A percentile compares a stretch with the other conserved stretches of the same genome.
These are phyloP conservation scores for Aspergillus steynii DNA, from an alignment of 495 filamentous ascomycete genomes.

Conservation along the genomic window DNA sequence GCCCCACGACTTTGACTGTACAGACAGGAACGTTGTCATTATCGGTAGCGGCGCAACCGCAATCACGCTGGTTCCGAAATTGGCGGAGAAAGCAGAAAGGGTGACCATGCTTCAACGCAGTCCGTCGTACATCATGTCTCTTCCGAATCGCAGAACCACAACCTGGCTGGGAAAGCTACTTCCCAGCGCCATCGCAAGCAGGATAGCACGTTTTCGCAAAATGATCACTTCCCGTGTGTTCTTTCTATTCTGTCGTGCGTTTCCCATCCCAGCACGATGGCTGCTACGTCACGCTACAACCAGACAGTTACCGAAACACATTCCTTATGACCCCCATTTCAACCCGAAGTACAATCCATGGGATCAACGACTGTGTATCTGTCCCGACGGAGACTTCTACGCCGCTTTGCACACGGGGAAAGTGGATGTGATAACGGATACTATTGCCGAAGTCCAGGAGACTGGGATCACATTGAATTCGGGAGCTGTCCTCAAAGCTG, in stretches of 20 bases:
- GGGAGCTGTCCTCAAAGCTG: conserved; percentile 56
- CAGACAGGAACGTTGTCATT: conserved; percentile 47
- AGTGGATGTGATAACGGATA: conserved; percentile 62
- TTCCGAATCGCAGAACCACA: conserved; percentile 31
- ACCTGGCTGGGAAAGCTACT: conserved; percentile 19
- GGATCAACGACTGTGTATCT: conserved; percentile 68
- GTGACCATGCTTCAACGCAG: conserved; percentile 52
- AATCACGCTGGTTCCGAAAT: conserved; percentile 38
- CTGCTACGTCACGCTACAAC: conserved; percentile 35
- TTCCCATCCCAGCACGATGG: conserved; percentile 44
- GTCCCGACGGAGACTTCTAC: conserved; percentile 73
- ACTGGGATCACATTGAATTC: conserved; percentile 56
- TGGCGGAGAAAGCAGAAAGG: conserved; percentile 31
- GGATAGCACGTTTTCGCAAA: conserved; percentile 27
- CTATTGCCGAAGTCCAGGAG: conserved; percentile 60
- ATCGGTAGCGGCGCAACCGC: conserved; percentile 53
- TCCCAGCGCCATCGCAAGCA: conserved; percentile 30
- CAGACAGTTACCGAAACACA: conserved; percentile 47
- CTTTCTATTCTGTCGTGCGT: conserved; percentile 47
- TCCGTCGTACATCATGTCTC: conserved; percentile 51
- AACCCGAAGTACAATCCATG: conserved; percentile 64
- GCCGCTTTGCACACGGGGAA: conserved; percentile 55
- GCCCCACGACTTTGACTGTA: conserved; percentile 41
- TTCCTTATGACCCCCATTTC: conserved; percentile 64
- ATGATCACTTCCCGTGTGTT: conserved; percentile 20